Evolutionary conservation across 345 rosid genomes (phyloP).

Genomic region (Zanthoxylum bungeanum): DNA sequence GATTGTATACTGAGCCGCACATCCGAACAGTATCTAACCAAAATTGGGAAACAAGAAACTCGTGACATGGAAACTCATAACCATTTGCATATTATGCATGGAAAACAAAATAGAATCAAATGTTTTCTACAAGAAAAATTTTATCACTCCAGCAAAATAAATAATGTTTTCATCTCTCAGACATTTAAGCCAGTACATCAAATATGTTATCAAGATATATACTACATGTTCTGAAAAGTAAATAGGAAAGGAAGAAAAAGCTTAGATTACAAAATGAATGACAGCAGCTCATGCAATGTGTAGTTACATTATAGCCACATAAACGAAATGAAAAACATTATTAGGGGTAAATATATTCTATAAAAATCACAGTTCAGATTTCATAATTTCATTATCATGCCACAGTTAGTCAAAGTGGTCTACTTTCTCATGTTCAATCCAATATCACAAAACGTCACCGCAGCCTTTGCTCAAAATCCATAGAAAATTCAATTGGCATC

Average conservation of each 20-base stretch:
- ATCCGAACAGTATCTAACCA: constrained; percentile 64
- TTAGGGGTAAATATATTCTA: background rate
- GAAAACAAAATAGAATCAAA: background rate
- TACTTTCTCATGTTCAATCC: too few species aligned
- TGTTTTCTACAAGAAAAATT: background rate
- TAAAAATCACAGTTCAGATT: too few species aligned
- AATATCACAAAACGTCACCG: background rate
- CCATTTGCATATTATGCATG: background rate
- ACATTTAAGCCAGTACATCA: background rate
- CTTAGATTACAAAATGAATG: background rate
- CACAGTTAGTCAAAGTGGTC: background rate
- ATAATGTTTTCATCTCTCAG: background rate
- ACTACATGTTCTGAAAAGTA: background rate
- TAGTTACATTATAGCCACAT: background rate
- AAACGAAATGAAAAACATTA: background rate
- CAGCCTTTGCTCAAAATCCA: too few species aligned
- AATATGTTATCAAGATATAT: background rate
- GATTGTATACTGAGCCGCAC: constrained; percentile 56
- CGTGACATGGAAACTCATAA: background rate
- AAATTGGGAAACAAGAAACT: background rate
- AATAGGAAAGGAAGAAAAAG: background rate
- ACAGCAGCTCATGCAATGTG: background rate
- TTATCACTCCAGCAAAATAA: background rate
- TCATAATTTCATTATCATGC: background rate
- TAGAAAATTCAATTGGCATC: too few species aligned